These are phyloP conservation scores for Trypanosoma vivax DNA, from an alignment of 208 protist genomes.

Conservation along the genomic window DNA sequence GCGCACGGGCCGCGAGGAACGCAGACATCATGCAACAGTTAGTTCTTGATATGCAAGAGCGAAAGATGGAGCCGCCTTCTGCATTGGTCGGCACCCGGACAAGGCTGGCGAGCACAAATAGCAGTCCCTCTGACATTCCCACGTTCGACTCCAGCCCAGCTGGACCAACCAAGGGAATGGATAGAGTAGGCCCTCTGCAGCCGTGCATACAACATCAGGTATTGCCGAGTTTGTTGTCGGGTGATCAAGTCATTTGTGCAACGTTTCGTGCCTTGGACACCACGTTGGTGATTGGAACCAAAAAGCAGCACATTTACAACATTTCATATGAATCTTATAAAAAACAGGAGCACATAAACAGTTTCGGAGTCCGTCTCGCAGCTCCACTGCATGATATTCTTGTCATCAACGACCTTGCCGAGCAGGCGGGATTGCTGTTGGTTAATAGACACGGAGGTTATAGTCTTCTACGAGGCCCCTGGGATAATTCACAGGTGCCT, in stretches of 20 bases:
- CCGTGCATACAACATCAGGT: slow-evolving; percentile 38
- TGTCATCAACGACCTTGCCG: slow-evolving; percentile 82
- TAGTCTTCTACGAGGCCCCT: slow-evolving; percentile 64
- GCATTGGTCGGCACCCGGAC: not conserved
- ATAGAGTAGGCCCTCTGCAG: not conserved
- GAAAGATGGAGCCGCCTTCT: slow-evolving; percentile 37
- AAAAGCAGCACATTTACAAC: slow-evolving; percentile 56
- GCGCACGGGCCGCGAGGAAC: slow-evolving; percentile 65
- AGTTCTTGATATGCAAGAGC: slow-evolving; percentile 67
- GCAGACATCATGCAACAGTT: slow-evolving; percentile 75
- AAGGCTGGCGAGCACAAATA: not conserved
- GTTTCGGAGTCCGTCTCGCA: slow-evolving; percentile 47
- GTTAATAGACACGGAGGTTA: slow-evolving; percentile 74
- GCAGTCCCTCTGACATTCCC: not conserved
- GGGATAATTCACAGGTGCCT: slow-evolving; percentile 28
- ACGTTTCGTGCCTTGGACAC: slow-evolving; percentile 68
- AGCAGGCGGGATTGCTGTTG: slow-evolving; percentile 73
- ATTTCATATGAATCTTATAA: slow-evolving; percentile 78
- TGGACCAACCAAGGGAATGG: not conserved
- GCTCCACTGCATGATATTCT: slow-evolving; percentile 60
- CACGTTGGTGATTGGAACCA: slow-evolving; percentile 66
- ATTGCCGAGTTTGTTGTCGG: slow-evolving; percentile 37
- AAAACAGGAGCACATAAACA: slow-evolving; percentile 46
- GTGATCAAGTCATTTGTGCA: slow-evolving; percentile 59
- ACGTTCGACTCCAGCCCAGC: not conserved